Conservation (phyloP, 106 monocot species). For the Dioscorea alata region DNA sequence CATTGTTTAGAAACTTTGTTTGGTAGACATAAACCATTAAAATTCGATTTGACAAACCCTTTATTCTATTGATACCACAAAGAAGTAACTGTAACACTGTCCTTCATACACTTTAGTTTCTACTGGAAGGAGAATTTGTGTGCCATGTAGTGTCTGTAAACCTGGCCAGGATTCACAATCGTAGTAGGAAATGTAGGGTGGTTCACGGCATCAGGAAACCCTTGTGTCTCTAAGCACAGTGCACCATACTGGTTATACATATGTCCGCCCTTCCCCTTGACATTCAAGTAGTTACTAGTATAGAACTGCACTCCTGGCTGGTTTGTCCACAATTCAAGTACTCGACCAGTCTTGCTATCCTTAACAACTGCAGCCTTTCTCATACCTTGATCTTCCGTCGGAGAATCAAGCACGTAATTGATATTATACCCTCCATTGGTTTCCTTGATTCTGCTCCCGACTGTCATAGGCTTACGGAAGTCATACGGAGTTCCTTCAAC, state of each 20-base stretch:
- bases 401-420: conserved; percentile 57
- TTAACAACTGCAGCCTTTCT: conserved; percentile 55
- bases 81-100: too few species aligned
- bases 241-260: conserved; percentile 37
- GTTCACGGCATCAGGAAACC: conserved; percentile 73
- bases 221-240: conserved; percentile 81
- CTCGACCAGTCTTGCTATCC: conserved; percentile 31
- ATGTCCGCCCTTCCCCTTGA: conserved; percentile 47
- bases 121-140: conserved; percentile 51
- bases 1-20: too few species aligned
- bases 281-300: conserved; percentile 48
- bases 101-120: neutral
- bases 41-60: too few species aligned
- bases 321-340: conserved; percentile 57
- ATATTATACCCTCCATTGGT: conserved; percentile 60
- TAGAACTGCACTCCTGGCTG: conserved; percentile 87
- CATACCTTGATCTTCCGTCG: conserved; percentile 21
- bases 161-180: conserved; percentile 53
- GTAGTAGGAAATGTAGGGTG: conserved; percentile 64
- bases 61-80: too few species aligned
- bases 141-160: conserved; percentile 67
- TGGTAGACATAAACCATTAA: too few species aligned
- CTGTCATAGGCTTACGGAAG: neutral
- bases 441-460: conserved; percentile 33
- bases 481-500: conserved; percentile 10